Evolutionary conservation across 1,284 basidiomycete species (phyloP).

Genomic region (Uromyces viciae-fabae): DNA sequence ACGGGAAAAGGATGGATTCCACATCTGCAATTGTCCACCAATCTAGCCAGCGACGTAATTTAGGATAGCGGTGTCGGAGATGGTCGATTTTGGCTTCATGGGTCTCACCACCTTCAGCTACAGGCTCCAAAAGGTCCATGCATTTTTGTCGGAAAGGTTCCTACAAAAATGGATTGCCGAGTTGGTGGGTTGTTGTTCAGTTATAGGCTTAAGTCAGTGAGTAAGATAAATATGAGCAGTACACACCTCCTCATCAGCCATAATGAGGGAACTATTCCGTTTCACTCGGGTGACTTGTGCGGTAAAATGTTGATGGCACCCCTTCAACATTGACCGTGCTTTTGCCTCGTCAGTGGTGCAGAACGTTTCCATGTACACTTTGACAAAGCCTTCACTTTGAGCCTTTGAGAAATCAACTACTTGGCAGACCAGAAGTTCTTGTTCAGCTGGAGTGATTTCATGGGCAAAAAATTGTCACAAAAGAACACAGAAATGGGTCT

Average conservation of each 20-base stretch:
- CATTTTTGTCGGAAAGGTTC: no score
- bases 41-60: neutral
- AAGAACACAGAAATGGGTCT: neutral
- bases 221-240: no score
- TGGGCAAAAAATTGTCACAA: neutral
- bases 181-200: no score
- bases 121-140: no score
- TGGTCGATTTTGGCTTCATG: neutral
- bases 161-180: no score
- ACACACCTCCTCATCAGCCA: neutral
- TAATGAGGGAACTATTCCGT: neutral
- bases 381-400: neutral
- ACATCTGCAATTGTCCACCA: conserved; percentile 2
- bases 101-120: neutral
- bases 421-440: neutral
- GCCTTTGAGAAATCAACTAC: conserved; percentile 7
- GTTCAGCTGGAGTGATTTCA: neutral
- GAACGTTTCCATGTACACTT: neutral
- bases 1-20: neutral
- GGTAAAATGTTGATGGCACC: conserved; percentile 5
- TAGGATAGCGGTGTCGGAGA: neutral
- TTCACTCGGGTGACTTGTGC: neutral
- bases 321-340: neutral
- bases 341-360: neutral
- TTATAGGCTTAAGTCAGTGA: no score